Conservation (phyloP, 2,329 filamentous ascomycete species). For the Verticillium zaregamsianum region DNA sequence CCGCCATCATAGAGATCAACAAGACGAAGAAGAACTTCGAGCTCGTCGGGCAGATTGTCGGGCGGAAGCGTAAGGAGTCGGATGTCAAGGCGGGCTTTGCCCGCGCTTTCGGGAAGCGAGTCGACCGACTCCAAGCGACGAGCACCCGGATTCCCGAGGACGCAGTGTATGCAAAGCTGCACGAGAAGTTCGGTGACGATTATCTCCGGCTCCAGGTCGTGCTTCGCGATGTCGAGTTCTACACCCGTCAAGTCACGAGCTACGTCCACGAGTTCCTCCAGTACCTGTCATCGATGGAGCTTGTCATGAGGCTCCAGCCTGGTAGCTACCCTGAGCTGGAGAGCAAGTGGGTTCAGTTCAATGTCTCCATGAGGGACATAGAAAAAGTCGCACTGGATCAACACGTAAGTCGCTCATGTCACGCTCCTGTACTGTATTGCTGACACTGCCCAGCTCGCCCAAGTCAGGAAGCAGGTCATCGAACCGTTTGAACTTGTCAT, state of each 20-base stretch:
- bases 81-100: constrained; percentile 81
- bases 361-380: constrained; percentile 80
- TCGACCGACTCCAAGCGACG: constrained; percentile 74
- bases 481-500: constrained; percentile 77
- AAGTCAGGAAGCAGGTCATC: constrained; percentile 78
- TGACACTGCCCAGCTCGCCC: constrained; percentile 37
- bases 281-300: constrained; percentile 76
- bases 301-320: constrained; percentile 68
- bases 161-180: constrained; percentile 71
- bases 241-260: constrained; percentile 75
- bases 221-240: constrained; percentile 88
- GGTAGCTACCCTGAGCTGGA: constrained; percentile 80
- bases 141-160: constrained; percentile 66
- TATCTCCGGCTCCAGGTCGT: constrained; percentile 91
- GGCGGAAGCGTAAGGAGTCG: constrained; percentile 81
- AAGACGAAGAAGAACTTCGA: constrained; percentile 94
- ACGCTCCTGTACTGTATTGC: constrained; percentile 3
- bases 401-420: constrained; percentile 56
- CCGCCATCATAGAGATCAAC: constrained; percentile 81
- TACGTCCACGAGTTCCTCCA: constrained; percentile 79
- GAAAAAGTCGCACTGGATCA: constrained; percentile 78
- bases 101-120: constrained; percentile 84
- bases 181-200: constrained; percentile 87
- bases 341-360: constrained; percentile 91
- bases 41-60: constrained; percentile 83